These are phyloP conservation scores for Colletotrichum horii DNA, from an alignment of 2,329 filamentous ascomycete genomes.

Conservation along the genomic window DNA sequence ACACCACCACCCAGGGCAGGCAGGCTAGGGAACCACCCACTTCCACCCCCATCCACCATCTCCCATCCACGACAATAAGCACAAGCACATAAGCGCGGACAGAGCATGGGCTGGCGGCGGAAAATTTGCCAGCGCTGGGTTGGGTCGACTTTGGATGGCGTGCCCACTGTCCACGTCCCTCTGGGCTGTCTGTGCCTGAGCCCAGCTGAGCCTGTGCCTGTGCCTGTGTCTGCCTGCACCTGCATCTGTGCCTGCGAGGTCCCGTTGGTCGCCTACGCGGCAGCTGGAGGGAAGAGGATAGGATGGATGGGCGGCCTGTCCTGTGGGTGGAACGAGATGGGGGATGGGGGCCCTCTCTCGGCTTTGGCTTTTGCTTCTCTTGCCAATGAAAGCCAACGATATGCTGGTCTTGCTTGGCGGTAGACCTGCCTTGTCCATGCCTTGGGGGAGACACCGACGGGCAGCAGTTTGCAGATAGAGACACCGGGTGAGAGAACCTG, in stretches of 20 bases:
- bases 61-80: not conserved
- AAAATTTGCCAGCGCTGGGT: constrained; percentile 9
- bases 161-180: not conserved
- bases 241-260: not conserved
- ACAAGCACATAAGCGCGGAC: not conserved
- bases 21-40: not conserved
- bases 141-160: constrained; percentile 6
- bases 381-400: not conserved
- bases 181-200: not conserved
- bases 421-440: not conserved
- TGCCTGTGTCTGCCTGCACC: not conserved
- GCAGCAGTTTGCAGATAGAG: not conserved
- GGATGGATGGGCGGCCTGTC: not conserved
- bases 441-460: not conserved
- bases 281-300: not conserved
- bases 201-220: not conserved
- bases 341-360: not conserved
- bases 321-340: not conserved
- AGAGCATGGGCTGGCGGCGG: constrained; percentile 4
- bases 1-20: not conserved
- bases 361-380: not conserved
- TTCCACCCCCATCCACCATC: not conserved
- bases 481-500: not conserved
- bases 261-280: constrained; percentile 7
- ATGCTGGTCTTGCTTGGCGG: not conserved